These are phyloP conservation scores for Daldinia grandis DNA, from an alignment of 495 filamentous ascomycete genomes.

Conservation along the genomic window DNA sequence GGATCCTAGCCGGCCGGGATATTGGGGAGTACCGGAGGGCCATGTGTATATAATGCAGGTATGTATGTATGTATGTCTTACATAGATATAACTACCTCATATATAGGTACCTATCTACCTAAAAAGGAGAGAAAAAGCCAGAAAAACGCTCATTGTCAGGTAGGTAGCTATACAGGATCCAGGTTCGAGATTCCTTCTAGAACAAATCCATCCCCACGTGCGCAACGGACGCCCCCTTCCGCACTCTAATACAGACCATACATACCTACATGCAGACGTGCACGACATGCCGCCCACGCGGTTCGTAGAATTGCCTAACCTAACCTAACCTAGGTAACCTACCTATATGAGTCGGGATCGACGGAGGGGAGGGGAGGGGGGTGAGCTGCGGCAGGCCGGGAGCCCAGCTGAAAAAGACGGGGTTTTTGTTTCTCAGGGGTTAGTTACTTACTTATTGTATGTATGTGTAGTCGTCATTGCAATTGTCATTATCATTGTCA, in stretches of 20 bases:
- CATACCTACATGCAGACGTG: no score
- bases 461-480: no score
- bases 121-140: no score
- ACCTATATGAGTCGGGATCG: no score
- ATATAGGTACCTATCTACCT: background rate
- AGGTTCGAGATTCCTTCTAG: background rate
- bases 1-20: background rate
- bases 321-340: no score
- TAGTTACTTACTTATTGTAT: no score
- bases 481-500: no score
- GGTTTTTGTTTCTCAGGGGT: no score
- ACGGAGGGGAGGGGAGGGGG: no score
- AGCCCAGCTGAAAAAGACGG: no score
- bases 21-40: background rate
- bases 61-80: background rate
- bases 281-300: background rate
- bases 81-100: background rate
- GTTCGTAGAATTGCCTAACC: constrained; percentile 1
- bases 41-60: background rate
- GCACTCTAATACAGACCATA: background rate
- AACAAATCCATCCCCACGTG: background rate
- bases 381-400: no score
- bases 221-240: background rate
- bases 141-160: no score
- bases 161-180: background rate